Percentiles rank a stretch among this genome's conserved stretches.
phyloP scores from a whole-genome alignment of 2,329 filamentous ascomycete genomes.

The Diaporthe capsici region DNA sequence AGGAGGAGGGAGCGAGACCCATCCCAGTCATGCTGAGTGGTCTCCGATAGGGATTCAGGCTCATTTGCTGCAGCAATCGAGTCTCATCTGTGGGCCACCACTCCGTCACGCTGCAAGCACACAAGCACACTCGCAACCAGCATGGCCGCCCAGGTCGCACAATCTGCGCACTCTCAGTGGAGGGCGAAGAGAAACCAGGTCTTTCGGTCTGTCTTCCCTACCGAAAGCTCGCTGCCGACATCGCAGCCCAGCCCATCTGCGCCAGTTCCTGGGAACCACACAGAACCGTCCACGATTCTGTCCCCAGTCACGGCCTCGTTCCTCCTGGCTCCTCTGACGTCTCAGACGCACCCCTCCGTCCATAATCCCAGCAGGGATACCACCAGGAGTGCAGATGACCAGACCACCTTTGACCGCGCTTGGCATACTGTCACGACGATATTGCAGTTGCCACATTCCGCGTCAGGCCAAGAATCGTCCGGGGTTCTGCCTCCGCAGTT shows the following conservation, averaged over 20 bases:
- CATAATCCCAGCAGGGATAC: conserved; percentile 31
- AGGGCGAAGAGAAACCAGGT: conserved; percentile 63
- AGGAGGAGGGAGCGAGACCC: neutral
- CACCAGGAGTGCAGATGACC: conserved; percentile 56
- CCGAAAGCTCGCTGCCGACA: conserved; percentile 64
- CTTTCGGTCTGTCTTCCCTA: conserved; percentile 70
- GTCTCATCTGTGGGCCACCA: conserved; percentile 2
- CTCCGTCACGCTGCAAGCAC: neutral
- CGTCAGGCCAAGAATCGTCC: conserved; percentile 68
- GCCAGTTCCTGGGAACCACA: conserved; percentile 49
- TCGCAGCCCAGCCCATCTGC: conserved; percentile 57
- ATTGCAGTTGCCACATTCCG: conserved; percentile 69
- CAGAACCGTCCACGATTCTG: conserved; percentile 36
- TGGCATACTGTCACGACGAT: conserved; percentile 74
- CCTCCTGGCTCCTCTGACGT: conserved; percentile 19
- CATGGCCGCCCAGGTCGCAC: conserved; percentile 38
- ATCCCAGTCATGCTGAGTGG: neutral
- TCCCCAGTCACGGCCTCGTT: conserved; percentile 33
- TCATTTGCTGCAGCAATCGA: neutral
- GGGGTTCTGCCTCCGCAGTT: conserved; percentile 61
- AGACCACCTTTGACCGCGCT: conserved; percentile 71
- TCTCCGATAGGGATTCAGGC: neutral
- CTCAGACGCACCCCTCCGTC: conserved; percentile 13
- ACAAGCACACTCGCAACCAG: neutral
- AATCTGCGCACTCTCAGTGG: conserved; percentile 55